Evolutionary conservation across 192 early-diverging fungal species (phyloP), one percentile per base, ranked within the genome.

Genomic region (Coemansia sp.): DNA sequence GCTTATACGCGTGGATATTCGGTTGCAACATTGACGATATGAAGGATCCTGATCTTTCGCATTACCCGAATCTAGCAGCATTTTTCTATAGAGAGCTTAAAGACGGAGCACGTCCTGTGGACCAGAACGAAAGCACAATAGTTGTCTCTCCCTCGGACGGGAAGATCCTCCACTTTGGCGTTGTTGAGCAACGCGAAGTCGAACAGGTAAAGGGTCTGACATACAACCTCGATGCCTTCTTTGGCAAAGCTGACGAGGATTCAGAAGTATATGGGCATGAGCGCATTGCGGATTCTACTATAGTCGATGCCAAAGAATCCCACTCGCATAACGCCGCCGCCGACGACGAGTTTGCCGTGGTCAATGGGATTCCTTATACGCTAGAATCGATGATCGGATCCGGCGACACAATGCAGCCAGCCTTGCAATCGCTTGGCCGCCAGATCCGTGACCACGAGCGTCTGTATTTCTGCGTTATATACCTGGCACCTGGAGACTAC

Each of bases 401-500:
- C 21, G 72, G 86, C 44, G 81, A 60, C 36, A 56, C 67, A n/a
- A 60, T 78, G 34, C 35, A 59, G n/a, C 72, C 71, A 2, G 75
- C 78, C 6, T 61, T 68, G 15, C 71, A 68, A 62, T 67, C 74
- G 2, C 66, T 86, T 51, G 73, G 80, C 38, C 78, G 83, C 58
- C 69, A 74, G 14, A 61, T 87, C 24, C 81, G 81, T 38, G 81
- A 84, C 24, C 90, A 91, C 65, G 92, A 97, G 71, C 74, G 83
- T 12, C 86, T 98, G 34, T 95, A 89, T 64, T 99, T 92, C 74
- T 89, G 87, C 67, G 96, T 98, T 11, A 91, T 99, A 30, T 99
- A 99, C 69, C 78, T 99, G 65, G 93, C 97, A 0, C 98, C 98
- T 7, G 98, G 97, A 1, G 98, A 99, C 76, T 99, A 99, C 81